Conservation (phyloP, 176 grass and related monocot genomes). For the sorghum (Sorghum bicolor) region Sorghum_bicolor_NCBIv3 NC_012874.2:14957001-14957500, state of each 20-base stretch:
- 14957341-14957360: background rate
- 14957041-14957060: background rate
- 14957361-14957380: background rate
- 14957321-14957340: background rate
- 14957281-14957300: background rate
- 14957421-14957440: background rate
- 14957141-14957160: conserved; percentile 16
- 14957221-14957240: background rate
- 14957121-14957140: background rate
- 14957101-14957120: background rate
- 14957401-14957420: background rate
- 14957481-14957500: conserved; percentile 2
- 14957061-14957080: background rate
- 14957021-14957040: background rate
- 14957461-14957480: background rate
- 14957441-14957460: background rate
- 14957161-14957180: background rate
- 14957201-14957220: background rate
- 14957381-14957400: conserved; percentile 2
- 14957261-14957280: conserved; percentile 1
- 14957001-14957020: background rate
- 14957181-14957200: background rate
- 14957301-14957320: background rate
- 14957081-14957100: conserved; percentile 9
- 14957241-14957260: background rate